Evolutionary conservation across 192 early-diverging fungal species (phyloP).

Genomic region (Gryganskiella cystojenkinii): DNA sequence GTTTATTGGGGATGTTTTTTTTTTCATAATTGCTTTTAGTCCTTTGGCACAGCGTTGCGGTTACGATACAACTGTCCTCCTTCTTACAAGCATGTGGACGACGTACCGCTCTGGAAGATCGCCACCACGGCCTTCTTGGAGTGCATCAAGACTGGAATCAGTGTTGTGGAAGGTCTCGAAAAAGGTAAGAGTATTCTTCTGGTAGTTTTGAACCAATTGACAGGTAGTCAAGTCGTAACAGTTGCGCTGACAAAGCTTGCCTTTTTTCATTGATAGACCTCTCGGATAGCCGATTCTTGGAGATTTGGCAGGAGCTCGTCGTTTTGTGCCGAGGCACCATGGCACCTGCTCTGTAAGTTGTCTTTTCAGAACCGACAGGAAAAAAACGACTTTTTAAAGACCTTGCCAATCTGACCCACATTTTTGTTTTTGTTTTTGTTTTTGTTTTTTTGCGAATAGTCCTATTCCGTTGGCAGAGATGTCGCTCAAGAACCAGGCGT

Average conservation of each 20-base stretch:
- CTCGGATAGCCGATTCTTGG: conserved; percentile 28
- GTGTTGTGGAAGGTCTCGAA: conserved; percentile 52
- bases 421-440: neutral
- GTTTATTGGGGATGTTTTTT: no score
- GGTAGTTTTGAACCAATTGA: neutral
- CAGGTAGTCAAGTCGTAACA: neutral
- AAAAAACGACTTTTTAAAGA: neutral
- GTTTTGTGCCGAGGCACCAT: conserved; percentile 41
- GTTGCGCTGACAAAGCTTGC: neutral
- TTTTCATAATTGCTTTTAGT: conserved; percentile 46
- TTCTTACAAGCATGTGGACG: conserved; percentile 73
- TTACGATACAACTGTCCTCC: conserved; percentile 80
- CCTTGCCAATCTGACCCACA: neutral
- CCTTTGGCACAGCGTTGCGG: conserved; percentile 77
- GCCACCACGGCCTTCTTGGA: conserved; percentile 71
- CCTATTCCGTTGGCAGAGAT: conserved; percentile 44
- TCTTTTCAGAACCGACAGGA: neutral
- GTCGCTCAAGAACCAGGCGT: conserved; percentile 69
- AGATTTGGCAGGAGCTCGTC: conserved; percentile 48
- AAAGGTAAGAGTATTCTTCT: conserved; percentile 25
- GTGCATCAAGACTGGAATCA: conserved; percentile 64
- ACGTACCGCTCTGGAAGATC: conserved; percentile 78
- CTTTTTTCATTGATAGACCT: conserved; percentile 23
- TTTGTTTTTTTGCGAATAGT: conserved; percentile 4
- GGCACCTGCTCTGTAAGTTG: conserved; percentile 44